Conservation (phyloP, 2,329 filamentous ascomycete species). For the Cadophora luteo-olivacea region DNA sequence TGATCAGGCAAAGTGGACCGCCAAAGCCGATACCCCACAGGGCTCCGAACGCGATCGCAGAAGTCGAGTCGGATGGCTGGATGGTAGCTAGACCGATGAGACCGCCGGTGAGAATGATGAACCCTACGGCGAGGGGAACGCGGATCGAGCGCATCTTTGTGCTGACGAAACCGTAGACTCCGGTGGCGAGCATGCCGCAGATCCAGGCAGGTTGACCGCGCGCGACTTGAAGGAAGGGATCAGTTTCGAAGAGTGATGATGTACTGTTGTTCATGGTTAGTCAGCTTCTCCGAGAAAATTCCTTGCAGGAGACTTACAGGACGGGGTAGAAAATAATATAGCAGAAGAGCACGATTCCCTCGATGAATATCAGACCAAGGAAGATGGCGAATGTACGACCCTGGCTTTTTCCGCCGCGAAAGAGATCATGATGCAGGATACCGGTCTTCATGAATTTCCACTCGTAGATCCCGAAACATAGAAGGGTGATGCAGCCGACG, state of each 20-base stretch:
- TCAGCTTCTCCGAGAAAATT: too few relatives aligned
- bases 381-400: neutral
- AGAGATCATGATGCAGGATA: slow-evolving; percentile 35
- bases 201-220: neutral
- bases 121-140: slow-evolving; percentile 11
- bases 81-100: slow-evolving; percentile 39
- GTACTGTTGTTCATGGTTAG: neutral
- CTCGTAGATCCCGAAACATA: slow-evolving; percentile 34
- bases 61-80: slow-evolving; percentile 28
- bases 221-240: neutral
- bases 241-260: neutral
- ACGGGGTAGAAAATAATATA: neutral
- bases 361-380: neutral
- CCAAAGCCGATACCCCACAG: slow-evolving; percentile 47
- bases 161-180: neutral
- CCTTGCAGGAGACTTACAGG: neutral
- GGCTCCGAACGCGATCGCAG: slow-evolving; percentile 47
- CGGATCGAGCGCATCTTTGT: neutral
- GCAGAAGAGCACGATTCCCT: neutral
- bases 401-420: slow-evolving; percentile 13
- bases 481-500: slow-evolving; percentile 48
- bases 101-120: slow-evolving; percentile 16
- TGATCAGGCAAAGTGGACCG: slow-evolving; percentile 46
- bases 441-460: slow-evolving; percentile 34
- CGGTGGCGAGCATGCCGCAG: neutral